Evolutionary conservation across 305 asterid genomes (phyloP).

Genomic region (Solanum hybrid): DNA sequence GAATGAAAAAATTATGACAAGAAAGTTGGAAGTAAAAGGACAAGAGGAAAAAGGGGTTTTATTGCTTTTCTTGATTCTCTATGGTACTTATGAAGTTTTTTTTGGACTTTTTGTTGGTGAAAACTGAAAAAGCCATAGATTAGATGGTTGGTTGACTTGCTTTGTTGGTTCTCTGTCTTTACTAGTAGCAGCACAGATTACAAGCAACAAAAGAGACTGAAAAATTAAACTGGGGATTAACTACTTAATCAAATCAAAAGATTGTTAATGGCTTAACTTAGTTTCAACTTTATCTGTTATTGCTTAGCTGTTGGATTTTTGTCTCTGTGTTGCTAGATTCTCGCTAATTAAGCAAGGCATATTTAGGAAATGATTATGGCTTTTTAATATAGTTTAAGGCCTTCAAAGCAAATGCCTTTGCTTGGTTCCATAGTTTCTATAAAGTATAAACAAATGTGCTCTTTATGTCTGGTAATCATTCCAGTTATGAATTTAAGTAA

Average conservation of each 20-base stretch:
- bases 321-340: conserved; percentile 1
- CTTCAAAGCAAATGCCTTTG: background rate
- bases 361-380: background rate
- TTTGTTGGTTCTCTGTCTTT: background rate
- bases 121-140: background rate
- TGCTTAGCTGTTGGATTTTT: background rate
- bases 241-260: background rate
- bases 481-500: background rate
- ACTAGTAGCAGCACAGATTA: background rate
- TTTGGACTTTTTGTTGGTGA: background rate
- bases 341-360: background rate
- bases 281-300: background rate
- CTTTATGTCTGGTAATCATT: background rate
- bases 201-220: background rate
- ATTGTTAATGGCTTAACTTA: background rate
- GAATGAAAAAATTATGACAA: background rate
- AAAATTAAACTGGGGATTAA: background rate
- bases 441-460: background rate
- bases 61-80: background rate
- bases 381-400: background rate
- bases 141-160: conserved; percentile 7
- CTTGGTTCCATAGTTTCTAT: background rate
- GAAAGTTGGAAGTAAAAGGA: background rate
- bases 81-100: background rate
- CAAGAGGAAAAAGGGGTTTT: background rate